Conservation (phyloP, 345 rosid species). For the Rhodamnia argentea region DNA sequence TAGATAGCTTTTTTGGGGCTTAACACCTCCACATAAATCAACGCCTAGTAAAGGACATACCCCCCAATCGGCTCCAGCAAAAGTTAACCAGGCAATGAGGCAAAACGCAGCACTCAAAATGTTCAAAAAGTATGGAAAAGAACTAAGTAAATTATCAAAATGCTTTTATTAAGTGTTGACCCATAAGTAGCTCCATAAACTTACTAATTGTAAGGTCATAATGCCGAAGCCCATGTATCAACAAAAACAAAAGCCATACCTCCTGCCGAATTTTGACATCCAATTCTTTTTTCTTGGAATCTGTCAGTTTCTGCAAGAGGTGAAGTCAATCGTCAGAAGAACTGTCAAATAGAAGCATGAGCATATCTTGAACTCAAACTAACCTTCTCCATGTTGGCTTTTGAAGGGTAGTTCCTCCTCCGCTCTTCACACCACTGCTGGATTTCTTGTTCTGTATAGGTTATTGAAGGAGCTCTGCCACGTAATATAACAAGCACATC, state of each 20-base stretch:
- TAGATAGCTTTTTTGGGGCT: neutral
- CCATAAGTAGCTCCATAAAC: neutral
- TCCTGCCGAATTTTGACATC: constrained; percentile 52
- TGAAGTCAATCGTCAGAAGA: constrained; percentile 3
- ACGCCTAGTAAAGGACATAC: neutral
- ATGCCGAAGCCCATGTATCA: neutral
- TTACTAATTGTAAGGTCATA: neutral
- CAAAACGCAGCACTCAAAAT: neutral
- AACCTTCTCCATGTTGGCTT: constrained; percentile 50
- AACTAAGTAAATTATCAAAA: neutral
- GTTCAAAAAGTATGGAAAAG: neutral
- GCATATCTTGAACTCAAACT: constrained; percentile 3
- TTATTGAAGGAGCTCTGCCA: constrained; percentile 24
- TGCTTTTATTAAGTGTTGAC: neutral
- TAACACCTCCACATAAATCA: neutral
- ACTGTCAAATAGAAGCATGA: neutral
- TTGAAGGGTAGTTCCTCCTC: constrained; percentile 62
- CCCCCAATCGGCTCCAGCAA: neutral
- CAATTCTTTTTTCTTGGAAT: constrained; percentile 13
- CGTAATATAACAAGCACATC: neutral
- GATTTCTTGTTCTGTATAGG: constrained; percentile 62
- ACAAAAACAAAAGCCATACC: constrained; percentile 29
- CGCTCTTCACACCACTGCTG: constrained; percentile 77
- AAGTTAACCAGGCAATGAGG: neutral
- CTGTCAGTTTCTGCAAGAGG: constrained; percentile 38